These are phyloP conservation scores for Xeromyces bisporus DNA, from an alignment of 495 filamentous ascomycete species.

Conservation along the genomic window DNA sequence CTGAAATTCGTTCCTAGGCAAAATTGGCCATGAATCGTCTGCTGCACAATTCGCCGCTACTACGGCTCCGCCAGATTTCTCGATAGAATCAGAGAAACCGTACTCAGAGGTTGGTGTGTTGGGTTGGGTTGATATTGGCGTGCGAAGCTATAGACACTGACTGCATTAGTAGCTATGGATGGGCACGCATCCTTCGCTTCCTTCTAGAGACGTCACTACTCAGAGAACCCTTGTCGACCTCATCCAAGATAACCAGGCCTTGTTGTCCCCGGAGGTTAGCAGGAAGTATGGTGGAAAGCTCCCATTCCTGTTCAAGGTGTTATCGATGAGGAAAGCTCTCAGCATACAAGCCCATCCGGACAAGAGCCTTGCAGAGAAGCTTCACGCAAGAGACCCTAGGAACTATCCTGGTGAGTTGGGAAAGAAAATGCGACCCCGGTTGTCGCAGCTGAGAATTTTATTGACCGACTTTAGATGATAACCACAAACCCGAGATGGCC, in stretches of 20 bases:
- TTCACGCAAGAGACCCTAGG: conserved; percentile 71
- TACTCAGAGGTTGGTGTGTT: conserved; percentile 61
- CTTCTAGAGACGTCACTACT: conserved; percentile 74
- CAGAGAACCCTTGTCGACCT: conserved; percentile 79
- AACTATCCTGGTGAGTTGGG: conserved; percentile 65
- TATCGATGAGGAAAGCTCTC: conserved; percentile 83
- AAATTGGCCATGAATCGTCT: conserved; percentile 58
- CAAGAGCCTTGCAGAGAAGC: conserved; percentile 84
- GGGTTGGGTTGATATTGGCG: background rate
- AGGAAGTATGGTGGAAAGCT: conserved; percentile 62
- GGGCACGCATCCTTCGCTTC: conserved; percentile 93
- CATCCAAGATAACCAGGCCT: conserved; percentile 69
- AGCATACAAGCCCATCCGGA: conserved; percentile 97
- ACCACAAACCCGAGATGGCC: conserved; percentile 98
- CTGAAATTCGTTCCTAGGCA: conserved; percentile 31
- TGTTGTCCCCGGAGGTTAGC: conserved; percentile 55
- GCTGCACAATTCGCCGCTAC: conserved; percentile 62
- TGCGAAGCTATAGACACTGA: conserved; percentile 12
- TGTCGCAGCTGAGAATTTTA: background rate
- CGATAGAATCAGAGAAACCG: conserved; percentile 57
- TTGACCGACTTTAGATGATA: conserved; percentile 49
- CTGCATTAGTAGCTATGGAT: conserved; percentile 84
- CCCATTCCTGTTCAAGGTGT: conserved; percentile 94
- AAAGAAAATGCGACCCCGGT: too few species aligned
- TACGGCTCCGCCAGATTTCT: conserved; percentile 51